Evolutionary conservation across 805 yeast genomes (phyloP).

Genomic region (Nakazawaea sp.): DNA sequence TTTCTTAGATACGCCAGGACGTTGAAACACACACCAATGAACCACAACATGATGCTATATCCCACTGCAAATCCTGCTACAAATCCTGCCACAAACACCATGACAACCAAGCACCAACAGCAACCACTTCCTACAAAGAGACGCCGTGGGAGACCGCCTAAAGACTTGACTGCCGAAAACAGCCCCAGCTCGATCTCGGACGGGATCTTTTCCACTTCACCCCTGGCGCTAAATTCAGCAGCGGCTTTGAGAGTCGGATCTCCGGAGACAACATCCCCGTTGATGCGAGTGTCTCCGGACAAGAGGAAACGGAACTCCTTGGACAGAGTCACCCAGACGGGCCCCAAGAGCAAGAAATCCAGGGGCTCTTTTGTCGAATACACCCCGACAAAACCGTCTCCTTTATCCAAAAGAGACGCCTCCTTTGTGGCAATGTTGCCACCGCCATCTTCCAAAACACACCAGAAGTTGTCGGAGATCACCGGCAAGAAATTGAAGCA

Average conservation of each 20-base stretch:
- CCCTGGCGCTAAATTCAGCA: conserved; percentile 13
- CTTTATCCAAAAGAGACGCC: conserved; percentile 1
- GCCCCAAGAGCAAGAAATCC: conserved; percentile 5
- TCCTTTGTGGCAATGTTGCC: not conserved
- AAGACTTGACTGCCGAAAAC: conserved; percentile 8
- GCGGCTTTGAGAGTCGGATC: conserved; percentile 13
- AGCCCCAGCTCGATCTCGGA: conserved; percentile 2
- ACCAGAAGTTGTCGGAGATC: conserved; percentile 7
- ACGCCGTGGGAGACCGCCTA: conserved; percentile 13
- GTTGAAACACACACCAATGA: too few relatives aligned
- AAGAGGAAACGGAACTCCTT: conserved; percentile 2
- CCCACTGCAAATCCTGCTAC: not conserved
- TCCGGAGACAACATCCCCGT: conserved; percentile 16
- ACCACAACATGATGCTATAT: conserved; percentile 7
- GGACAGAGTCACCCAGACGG: conserved; percentile 1
- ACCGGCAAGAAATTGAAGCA: conserved; percentile 7
- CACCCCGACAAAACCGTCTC: conserved; percentile 9
- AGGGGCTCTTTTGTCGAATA: conserved; percentile 5
- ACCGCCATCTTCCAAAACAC: conserved; percentile 7
- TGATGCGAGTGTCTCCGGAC: conserved; percentile 18
- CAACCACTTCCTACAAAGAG: conserved; percentile 9
- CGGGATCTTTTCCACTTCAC: conserved; percentile 9
- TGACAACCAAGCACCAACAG: conserved; percentile 1
- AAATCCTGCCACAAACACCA: not conserved
- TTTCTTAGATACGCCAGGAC: too few relatives aligned